phyloP scores from a whole-genome alignment of 306 rosid genomes.

The Crotalaria pallida region DNA sequence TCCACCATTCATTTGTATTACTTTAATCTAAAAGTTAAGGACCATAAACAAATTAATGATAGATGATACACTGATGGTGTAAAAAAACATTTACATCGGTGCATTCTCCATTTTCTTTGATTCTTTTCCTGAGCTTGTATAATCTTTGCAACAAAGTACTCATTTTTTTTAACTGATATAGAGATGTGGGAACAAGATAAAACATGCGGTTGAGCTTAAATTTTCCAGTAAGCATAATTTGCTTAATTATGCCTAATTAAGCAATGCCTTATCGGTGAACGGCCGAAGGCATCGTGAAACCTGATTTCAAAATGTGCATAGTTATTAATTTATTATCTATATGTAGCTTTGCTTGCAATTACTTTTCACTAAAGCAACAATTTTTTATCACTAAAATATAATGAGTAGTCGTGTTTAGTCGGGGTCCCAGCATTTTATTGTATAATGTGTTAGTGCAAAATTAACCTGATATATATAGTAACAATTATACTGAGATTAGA shows the following conservation, averaged over 20 bases:
- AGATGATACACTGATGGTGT: too few species aligned
- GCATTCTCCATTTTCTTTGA: not conserved
- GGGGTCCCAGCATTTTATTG: slow-evolving; percentile 4
- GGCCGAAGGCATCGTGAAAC: slow-evolving; percentile 6
- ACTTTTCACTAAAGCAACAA: slow-evolving; percentile 8
- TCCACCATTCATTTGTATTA: too few species aligned
- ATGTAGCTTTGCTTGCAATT: slow-evolving; percentile 19
- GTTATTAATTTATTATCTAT: not conserved
- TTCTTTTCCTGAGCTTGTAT: not conserved
- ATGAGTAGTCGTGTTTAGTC: not conserved
- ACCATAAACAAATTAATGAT: too few species aligned
- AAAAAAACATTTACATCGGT: too few species aligned
- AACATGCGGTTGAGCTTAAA: not conserved
- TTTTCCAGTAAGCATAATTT: not conserved
- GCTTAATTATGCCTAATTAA: not conserved
- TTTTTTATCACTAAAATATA: not conserved
- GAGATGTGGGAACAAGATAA: not conserved
- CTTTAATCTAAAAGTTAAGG: too few species aligned
- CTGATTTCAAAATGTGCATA: not conserved
- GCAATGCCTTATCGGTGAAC: slow-evolving; percentile 16
- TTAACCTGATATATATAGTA: not conserved
- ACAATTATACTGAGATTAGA: not conserved
- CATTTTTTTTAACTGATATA: not conserved
- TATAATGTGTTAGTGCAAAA: not conserved
- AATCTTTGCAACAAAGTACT: not conserved